These are phyloP conservation scores for Aquilaria malaccensis DNA, from an alignment of 345 rosid genomes.

Conservation along the genomic window DNA sequence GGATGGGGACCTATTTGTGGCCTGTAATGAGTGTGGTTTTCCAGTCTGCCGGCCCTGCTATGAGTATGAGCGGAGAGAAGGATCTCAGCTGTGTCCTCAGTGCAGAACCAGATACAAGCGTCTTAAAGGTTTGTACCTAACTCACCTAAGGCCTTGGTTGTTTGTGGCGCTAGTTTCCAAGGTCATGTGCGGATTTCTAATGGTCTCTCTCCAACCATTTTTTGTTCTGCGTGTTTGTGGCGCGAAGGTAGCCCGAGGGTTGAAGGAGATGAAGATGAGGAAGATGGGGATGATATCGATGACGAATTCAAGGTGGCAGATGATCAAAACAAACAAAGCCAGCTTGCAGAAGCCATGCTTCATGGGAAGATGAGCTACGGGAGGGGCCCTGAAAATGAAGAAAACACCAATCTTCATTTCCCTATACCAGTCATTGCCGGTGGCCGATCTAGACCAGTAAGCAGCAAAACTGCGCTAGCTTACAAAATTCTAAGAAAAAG, in stretches of 20 bases:
- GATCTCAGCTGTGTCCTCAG: slow-evolving; percentile 84
- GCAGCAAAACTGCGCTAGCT: not conserved
- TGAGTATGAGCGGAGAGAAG: slow-evolving; percentile 96
- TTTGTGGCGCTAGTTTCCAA: not conserved
- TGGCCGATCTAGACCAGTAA: slow-evolving; percentile 67
- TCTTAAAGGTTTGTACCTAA: slow-evolving; percentile 51
- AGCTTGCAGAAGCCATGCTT: slow-evolving; percentile 79
- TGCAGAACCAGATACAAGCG: slow-evolving; percentile 97
- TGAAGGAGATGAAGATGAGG: slow-evolving; percentile 96
- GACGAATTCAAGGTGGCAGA: slow-evolving; percentile 88
- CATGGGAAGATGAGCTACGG: slow-evolving; percentile 96
- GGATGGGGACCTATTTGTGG: slow-evolving; percentile 92
- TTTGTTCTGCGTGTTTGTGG: not conserved
- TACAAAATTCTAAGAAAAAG: not conserved
- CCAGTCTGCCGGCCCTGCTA: slow-evolving; percentile 95
- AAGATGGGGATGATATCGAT: slow-evolving; percentile 88
- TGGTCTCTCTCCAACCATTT: not conserved
- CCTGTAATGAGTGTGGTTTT: slow-evolving; percentile 97
- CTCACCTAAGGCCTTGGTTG: not conserved
- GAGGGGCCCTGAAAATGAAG: slow-evolving; percentile 92
- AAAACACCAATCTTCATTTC: slow-evolving; percentile 36
- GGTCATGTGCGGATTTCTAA: not conserved
- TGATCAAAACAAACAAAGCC: slow-evolving; percentile 54
- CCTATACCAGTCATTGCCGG: slow-evolving; percentile 58
- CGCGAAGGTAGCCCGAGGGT: slow-evolving; percentile 81